Percentiles rank a stretch among this genome's conserved stretches.
Conservation (phyloP, 2,329 filamentous ascomycete species). For the Ustilaginoidea virens region DNA sequence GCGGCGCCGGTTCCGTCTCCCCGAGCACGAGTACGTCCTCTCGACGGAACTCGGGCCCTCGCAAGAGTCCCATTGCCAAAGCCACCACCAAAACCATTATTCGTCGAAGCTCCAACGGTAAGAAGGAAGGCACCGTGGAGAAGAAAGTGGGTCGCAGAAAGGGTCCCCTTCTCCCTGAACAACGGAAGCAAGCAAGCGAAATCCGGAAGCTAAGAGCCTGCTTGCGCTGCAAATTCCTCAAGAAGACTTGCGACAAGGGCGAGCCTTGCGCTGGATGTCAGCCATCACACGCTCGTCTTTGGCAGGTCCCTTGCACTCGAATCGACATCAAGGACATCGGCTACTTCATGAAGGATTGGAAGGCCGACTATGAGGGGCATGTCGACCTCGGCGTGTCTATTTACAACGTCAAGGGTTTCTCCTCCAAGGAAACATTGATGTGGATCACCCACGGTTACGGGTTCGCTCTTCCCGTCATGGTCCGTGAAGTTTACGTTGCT, state of each 20-base stretch:
- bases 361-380: conserved; percentile 88
- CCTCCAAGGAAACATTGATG: conserved; percentile 51
- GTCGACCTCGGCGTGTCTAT: conserved; percentile 76
- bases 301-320: conserved; percentile 94
- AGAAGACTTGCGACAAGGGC: conserved; percentile 97
- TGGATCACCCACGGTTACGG: conserved; percentile 97
- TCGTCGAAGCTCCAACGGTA: conserved; percentile 60
- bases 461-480: conserved; percentile 81
- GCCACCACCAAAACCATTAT: conserved; percentile 64
- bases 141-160: conserved; percentile 88
- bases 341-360: conserved; percentile 99
- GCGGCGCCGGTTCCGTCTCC: conserved; percentile 43
- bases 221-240: conserved; percentile 92
- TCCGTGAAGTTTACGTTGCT: conserved; percentile 81
- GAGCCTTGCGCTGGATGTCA: conserved; percentile 92
- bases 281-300: conserved; percentile 85
- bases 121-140: conserved; percentile 64
- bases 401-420: conserved; percentile 82
- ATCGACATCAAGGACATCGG: conserved; percentile 98
- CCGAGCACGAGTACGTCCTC: conserved; percentile 44
- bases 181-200: conserved; percentile 90
- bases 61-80: conserved; percentile 69
- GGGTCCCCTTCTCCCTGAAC: conserved; percentile 80
- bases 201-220: conserved; percentile 91
- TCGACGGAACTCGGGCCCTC: conserved; percentile 53